A percentile compares a stretch with the other conserved stretches of the same genome.
phyloP scores from a whole-genome alignment of 2,329 filamentous ascomycete species.

The Hypoxylon sp. region DNA sequence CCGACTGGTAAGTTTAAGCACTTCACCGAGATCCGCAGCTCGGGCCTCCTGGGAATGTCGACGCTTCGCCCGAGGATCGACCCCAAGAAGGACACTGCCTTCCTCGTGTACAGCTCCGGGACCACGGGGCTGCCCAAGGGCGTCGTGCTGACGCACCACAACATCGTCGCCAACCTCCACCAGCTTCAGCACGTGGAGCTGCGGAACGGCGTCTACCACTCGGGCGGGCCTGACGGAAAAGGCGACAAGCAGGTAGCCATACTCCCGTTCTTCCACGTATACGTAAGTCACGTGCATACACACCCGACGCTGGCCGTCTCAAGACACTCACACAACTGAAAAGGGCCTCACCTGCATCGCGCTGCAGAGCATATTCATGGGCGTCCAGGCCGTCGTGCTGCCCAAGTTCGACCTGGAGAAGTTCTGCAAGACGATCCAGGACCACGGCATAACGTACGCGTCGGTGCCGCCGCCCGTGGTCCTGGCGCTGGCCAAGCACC shows the following conservation, averaged over 20 bases:
- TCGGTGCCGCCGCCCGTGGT: conserved; percentile 90
- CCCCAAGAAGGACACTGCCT: conserved; percentile 79
- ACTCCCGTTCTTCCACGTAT: conserved; percentile 92
- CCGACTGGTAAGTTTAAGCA: conserved; percentile 72
- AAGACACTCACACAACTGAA: neutral
- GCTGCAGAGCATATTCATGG: conserved; percentile 74
- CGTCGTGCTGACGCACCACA: conserved; percentile 85
- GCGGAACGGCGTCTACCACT: conserved; percentile 65
- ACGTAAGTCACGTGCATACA: conserved; percentile 66
- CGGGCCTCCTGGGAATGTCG: conserved; percentile 50
- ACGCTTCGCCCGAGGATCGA: conserved; percentile 70
- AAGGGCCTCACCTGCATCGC: conserved; percentile 78
- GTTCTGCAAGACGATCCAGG: conserved; percentile 82
- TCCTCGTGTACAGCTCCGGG: conserved; percentile 88
- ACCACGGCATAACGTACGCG: conserved; percentile 78
- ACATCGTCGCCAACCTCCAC: conserved; percentile 80
- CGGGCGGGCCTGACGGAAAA: conserved; percentile 68
- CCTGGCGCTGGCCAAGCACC: conserved; percentile 82
- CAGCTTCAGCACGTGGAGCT: conserved; percentile 68
- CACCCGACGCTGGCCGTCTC: neutral
- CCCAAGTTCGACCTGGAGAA: conserved; percentile 83
- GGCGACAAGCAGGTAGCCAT: conserved; percentile 82
- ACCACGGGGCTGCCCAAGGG: conserved; percentile 94
- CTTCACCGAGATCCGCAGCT: conserved; percentile 77
- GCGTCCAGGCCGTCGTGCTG: conserved; percentile 77